These are phyloP conservation scores for Remersonia thermophila DNA, from an alignment of 2,329 filamentous ascomycete species.

Conservation along the genomic window DNA sequence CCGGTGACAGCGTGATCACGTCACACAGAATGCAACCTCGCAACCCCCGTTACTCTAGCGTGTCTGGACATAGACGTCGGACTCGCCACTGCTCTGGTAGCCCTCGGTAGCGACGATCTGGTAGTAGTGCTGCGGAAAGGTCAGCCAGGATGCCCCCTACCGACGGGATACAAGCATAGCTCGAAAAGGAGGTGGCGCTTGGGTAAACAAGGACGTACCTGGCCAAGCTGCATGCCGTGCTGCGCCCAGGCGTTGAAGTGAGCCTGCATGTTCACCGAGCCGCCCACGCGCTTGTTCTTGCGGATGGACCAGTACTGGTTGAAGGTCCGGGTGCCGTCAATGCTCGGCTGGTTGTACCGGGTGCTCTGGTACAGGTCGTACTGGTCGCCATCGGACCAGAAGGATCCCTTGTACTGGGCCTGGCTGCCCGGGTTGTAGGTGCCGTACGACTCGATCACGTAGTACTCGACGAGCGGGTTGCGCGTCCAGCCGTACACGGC, in stretches of 20 bases:
- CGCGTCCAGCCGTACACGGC: conserved; percentile 24
- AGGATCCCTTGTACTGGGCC: conserved; percentile 20
- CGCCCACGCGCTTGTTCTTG: conserved; percentile 32
- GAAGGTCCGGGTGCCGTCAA: conserved; percentile 34
- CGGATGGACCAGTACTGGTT: conserved; percentile 39
- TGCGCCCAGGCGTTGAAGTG: conserved; percentile 41
- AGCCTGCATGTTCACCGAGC: conserved; percentile 34
- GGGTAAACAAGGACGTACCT: too few species aligned
- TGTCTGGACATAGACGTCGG: too few species aligned
- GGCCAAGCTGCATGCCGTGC: conserved; percentile 31
- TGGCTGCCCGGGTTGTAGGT: conserved; percentile 26
- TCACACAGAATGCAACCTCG: too few species aligned
- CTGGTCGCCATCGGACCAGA: conserved; percentile 21
- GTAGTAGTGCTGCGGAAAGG: conserved; percentile 29
- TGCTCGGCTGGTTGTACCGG: conserved; percentile 29
- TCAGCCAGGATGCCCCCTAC: too few species aligned
- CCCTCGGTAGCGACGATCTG: conserved; percentile 40
- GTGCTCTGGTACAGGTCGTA: conserved; percentile 24
- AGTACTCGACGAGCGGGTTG: conserved; percentile 20
- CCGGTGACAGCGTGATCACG: too few species aligned
- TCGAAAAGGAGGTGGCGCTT: too few species aligned
- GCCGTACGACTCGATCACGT: conserved; percentile 26
- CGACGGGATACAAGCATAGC: too few species aligned
- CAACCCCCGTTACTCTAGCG: too few species aligned
- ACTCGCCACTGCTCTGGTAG: conserved; percentile 27